Conservation (phyloP, 2,329 filamentous ascomycete genomes). For the Diaporthe destruens region DNA sequence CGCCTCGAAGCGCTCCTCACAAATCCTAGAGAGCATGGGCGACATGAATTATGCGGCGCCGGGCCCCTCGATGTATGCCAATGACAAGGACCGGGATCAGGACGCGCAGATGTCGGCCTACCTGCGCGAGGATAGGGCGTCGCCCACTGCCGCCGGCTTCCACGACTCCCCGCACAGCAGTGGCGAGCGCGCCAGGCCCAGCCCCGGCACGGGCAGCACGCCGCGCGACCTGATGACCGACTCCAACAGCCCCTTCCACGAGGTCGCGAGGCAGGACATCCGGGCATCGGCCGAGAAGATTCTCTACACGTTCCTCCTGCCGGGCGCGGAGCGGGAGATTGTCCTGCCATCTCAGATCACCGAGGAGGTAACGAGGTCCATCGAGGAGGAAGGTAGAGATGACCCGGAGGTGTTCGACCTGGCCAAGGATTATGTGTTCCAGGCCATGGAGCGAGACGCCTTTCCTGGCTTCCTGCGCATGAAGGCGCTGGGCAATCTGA, state of each 20-base stretch:
- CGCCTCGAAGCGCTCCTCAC: constrained; percentile 86
- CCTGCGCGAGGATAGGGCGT: constrained; percentile 72
- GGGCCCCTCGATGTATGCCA: constrained; percentile 72
- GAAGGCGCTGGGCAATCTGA: constrained; percentile 95
- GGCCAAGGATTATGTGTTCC: constrained; percentile 99
- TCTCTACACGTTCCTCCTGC: constrained; percentile 95
- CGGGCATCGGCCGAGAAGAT: constrained; percentile 97
- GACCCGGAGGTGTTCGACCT: constrained; percentile 98
- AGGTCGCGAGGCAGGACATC: constrained; percentile 89
- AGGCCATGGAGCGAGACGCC: constrained; percentile 99
- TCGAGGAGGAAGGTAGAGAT: constrained; percentile 91
- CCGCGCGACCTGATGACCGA: constrained; percentile 75
- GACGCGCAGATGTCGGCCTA: constrained; percentile 94
- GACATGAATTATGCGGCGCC: constrained; percentile 73
- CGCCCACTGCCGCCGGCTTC: constrained; percentile 55
- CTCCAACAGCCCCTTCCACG: constrained; percentile 85
- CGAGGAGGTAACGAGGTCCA: constrained; percentile 84
- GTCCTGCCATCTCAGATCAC: constrained; percentile 90
- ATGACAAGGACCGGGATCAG: constrained; percentile 80
- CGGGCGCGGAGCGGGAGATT: constrained; percentile 96
- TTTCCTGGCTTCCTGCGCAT: constrained; percentile 95
- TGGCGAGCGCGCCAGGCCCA: constrained; percentile 59
- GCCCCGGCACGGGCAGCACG: constrained; percentile 69
- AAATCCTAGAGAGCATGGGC: constrained; percentile 78
- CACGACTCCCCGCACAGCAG: constrained; percentile 69